Conservation (phyloP, 805 yeast genomes). For the Saccharomyces jurei region DNA sequence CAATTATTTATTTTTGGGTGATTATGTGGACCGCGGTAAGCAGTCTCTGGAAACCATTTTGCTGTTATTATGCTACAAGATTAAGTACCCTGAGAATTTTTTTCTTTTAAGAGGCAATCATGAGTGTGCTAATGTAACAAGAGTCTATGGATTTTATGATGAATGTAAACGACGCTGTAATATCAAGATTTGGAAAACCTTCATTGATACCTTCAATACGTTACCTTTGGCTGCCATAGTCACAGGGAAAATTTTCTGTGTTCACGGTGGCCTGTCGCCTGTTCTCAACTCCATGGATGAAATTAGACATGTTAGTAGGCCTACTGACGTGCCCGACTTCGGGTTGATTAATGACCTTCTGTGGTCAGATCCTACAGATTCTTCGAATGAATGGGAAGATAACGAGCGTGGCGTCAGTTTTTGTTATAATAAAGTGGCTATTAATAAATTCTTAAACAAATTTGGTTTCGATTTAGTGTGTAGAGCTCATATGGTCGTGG, state of each 20-base stretch:
- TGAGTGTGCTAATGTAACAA: constrained; percentile 92
- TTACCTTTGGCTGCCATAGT: constrained; percentile 92
- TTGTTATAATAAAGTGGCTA: constrained; percentile 63
- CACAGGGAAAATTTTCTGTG: constrained; percentile 85
- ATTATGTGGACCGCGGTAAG: constrained; percentile 95
- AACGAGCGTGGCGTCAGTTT: constrained; percentile 78
- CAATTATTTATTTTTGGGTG: constrained; percentile 87
- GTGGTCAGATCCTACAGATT: constrained; percentile 74
- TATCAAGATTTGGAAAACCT: constrained; percentile 85
- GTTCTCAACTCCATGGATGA: constrained; percentile 54
- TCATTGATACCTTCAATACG: constrained; percentile 89
- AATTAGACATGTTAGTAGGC: constrained; percentile 61
- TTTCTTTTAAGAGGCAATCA: constrained; percentile 93
- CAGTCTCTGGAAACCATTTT: constrained; percentile 89
- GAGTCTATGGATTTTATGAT: constrained; percentile 94
- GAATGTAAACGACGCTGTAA: constrained; percentile 92
- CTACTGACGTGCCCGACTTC: constrained; percentile 74
- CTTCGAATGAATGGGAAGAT: constrained; percentile 56
- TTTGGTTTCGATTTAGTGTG: constrained; percentile 70
- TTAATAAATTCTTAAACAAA: constrained; percentile 51
- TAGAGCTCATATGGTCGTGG: constrained; percentile 84
- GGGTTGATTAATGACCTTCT: constrained; percentile 68
- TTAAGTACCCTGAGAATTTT: constrained; percentile 92
- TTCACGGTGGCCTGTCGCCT: constrained; percentile 79
- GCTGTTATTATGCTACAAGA: constrained; percentile 79